Evolutionary conservation across 768 basidiomycete genomes (phyloP).

Genomic region (Serendipita sp.): DNA sequence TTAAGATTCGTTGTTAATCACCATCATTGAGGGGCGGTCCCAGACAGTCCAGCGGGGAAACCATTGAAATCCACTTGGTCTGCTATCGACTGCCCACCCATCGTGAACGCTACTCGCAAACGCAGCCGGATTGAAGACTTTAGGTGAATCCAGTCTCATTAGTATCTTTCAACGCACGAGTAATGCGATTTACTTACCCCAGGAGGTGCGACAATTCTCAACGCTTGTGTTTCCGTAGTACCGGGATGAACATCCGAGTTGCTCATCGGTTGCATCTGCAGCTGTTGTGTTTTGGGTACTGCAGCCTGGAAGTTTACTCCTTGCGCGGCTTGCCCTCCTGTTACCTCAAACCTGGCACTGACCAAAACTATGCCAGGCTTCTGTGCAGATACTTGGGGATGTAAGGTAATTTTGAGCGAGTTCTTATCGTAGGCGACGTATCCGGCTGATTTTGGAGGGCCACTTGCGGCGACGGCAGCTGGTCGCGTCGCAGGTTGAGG

Average conservation of each 20-base stretch:
- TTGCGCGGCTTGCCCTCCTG: conserved; percentile 34
- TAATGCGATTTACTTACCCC: conserved; percentile 47
- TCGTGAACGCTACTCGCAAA: conserved; percentile 65
- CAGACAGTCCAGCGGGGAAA: conserved; percentile 45
- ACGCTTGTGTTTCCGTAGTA: conserved; percentile 80
- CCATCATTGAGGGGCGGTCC: neutral
- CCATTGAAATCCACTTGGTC: conserved; percentile 92
- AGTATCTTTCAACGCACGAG: too few species aligned
- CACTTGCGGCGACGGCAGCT: conserved; percentile 18
- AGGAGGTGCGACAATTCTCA: conserved; percentile 76
- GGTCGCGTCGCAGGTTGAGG: conserved; percentile 9
- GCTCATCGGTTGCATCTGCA: conserved; percentile 98
- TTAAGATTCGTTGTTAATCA: too few species aligned
- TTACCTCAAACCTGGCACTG: conserved; percentile 69
- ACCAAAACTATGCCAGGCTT: conserved; percentile 88
- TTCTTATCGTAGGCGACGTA: conserved; percentile 91
- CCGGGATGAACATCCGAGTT: conserved; percentile 66
- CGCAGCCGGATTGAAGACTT: conserved; percentile 76
- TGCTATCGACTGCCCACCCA: conserved; percentile 53
- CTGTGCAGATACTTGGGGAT: conserved; percentile 64
- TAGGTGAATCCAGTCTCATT: too few species aligned
- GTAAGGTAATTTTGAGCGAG: conserved; percentile 73
- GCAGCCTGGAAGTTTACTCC: conserved; percentile 91
- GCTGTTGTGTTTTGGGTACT: conserved; percentile 92
- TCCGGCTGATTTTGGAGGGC: conserved; percentile 36